These are phyloP conservation scores for Lojkania enalia DNA, from an alignment of 2,329 filamentous ascomycete species.

Conservation along the genomic window DNA sequence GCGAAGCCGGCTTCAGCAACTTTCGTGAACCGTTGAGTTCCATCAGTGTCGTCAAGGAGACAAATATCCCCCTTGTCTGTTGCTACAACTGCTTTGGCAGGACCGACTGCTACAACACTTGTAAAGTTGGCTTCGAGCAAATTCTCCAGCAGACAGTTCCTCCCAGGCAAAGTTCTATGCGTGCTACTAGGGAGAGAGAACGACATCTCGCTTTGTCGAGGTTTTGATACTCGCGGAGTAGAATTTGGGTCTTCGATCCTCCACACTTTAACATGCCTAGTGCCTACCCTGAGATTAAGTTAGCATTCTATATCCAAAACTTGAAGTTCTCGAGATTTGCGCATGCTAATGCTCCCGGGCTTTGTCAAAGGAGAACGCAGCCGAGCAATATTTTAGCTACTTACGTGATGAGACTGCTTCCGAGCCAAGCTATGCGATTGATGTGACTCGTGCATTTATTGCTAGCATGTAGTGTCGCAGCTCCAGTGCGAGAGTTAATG, in stretches of 20 bases:
- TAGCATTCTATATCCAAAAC: too few species aligned
- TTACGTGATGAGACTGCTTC: slow-evolving; percentile 75
- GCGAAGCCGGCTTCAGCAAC: slow-evolving; percentile 68
- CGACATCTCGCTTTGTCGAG: slow-evolving; percentile 41
- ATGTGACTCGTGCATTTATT: slow-evolving; percentile 92
- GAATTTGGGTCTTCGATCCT: slow-evolving; percentile 69
- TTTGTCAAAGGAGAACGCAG: too few species aligned
- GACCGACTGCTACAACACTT: slow-evolving; percentile 71
- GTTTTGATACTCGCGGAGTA: slow-evolving; percentile 56
- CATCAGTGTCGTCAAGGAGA: slow-evolving; percentile 75
- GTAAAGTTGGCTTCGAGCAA: slow-evolving; percentile 85
- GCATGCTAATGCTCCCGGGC: too few species aligned
- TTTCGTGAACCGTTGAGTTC: slow-evolving; percentile 70
- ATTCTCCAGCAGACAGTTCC: slow-evolving; percentile 82
- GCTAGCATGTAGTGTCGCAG: slow-evolving; percentile 76
- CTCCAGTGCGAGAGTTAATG: slow-evolving; percentile 79
- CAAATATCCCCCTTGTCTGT: slow-evolving; percentile 91
- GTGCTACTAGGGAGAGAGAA: slow-evolving; percentile 48
- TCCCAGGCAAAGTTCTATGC: slow-evolving; percentile 72
- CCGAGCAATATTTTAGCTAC: too few species aligned
- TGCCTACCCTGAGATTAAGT: too few species aligned
- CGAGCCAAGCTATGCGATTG: slow-evolving; percentile 88
- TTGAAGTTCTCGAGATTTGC: too few species aligned
- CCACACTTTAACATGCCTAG: slow-evolving; percentile 94
- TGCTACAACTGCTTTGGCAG: slow-evolving; percentile 77